These are phyloP conservation scores for Hydrangea macrophylla DNA, from an alignment of 148 eudicot species.

Conservation along the genomic window DNA sequence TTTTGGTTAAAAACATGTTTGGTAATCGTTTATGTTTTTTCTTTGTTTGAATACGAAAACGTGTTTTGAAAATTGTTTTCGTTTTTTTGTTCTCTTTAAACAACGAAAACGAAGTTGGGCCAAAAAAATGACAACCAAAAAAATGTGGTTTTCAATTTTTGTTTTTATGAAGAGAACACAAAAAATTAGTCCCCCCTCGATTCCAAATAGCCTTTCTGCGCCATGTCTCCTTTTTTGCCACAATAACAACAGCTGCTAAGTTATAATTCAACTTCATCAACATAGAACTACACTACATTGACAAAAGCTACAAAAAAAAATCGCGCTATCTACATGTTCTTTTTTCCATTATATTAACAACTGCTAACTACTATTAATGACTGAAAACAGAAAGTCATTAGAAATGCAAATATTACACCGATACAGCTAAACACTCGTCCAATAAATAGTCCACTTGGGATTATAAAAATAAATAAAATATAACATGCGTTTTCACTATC, in stretches of 20 bases:
- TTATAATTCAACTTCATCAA: conserved; percentile 22
- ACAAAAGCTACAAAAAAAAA: conserved; percentile 1
- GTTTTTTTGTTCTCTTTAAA: too few species aligned
- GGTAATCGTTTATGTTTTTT: too few species aligned
- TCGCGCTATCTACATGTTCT: neutral
- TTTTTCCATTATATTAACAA: neutral
- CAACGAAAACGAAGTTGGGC: too few species aligned
- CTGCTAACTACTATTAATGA: neutral
- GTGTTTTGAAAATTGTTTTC: too few species aligned
- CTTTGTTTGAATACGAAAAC: too few species aligned
- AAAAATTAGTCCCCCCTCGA: too few species aligned
- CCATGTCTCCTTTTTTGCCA: conserved; percentile 84
- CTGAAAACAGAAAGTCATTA: neutral
- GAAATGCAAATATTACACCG: neutral
- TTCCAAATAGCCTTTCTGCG: conserved; percentile 73
- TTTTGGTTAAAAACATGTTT: too few species aligned
- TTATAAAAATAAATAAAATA: too few species aligned
- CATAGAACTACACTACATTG: conserved; percentile 1
- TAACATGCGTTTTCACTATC: neutral
- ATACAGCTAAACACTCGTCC: neutral
- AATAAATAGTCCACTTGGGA: neutral
- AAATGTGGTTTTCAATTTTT: too few species aligned
- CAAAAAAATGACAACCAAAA: too few species aligned
- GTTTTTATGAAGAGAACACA: too few species aligned
- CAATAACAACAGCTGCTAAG: conserved; percentile 74